phyloP scores from a whole-genome alignment of 495 filamentous ascomycete genomes.

The Cercophora scortea region DNA sequence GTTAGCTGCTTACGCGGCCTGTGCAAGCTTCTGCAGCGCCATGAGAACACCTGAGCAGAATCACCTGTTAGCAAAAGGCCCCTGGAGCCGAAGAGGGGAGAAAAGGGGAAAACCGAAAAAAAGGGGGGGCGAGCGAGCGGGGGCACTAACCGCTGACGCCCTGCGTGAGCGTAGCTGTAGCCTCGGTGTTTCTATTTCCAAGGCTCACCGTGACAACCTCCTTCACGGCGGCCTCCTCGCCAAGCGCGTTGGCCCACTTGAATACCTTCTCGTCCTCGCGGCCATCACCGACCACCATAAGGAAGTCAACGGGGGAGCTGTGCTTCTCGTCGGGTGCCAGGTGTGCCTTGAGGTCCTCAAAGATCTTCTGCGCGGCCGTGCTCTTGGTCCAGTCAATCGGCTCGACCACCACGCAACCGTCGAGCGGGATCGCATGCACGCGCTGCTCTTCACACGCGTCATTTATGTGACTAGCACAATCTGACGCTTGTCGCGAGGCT shows the following conservation, averaged over 20 bases:
- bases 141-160: constrained; percentile 69
- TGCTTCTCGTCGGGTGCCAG: constrained; percentile 29
- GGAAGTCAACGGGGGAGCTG: constrained; percentile 60
- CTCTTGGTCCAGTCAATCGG: constrained; percentile 74
- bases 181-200: constrained; percentile 79
- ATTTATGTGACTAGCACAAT: constrained; percentile 88
- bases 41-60: constrained; percentile 32
- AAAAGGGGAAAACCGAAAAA: background rate
- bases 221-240: constrained; percentile 42
- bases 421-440: constrained; percentile 75
- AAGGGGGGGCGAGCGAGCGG: too few relatives aligned
- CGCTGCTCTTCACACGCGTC: constrained; percentile 76
- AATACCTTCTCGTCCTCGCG: constrained; percentile 90
- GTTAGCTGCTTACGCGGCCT: constrained; percentile 13
- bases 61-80: background rate
- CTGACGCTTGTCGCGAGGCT: constrained; percentile 69
- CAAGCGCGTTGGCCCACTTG: constrained; percentile 80
- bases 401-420: constrained; percentile 72
- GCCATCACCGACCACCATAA: constrained; percentile 80
- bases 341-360: constrained; percentile 45
- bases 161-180: constrained; percentile 74
- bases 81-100: background rate
- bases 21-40: constrained; percentile 35
- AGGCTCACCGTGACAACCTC: constrained; percentile 76
- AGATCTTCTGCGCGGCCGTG: constrained; percentile 65